Percentiles rank a stretch among this genome's conserved stretches.
Conservation (phyloP, 148 eudicot species). For the Fagopyrum tataricum region DNA sequence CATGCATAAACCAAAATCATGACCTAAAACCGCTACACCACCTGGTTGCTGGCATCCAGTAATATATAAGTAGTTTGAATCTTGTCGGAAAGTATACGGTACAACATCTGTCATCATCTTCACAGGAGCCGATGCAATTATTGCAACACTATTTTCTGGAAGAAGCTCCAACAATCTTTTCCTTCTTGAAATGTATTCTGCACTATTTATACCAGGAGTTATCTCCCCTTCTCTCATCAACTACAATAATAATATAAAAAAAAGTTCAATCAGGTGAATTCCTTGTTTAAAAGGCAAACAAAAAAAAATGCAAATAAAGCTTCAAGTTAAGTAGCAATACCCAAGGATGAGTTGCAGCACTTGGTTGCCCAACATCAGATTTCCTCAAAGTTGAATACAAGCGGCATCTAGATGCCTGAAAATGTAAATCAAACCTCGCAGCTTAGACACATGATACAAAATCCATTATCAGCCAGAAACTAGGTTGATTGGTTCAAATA, state of each 20-base stretch:
- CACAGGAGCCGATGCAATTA: slow-evolving; percentile 70
- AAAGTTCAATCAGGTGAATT: neutral
- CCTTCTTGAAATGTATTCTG: slow-evolving; percentile 67
- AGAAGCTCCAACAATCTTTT: slow-evolving; percentile 73
- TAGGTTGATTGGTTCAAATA: neutral
- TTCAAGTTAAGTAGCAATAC: slow-evolving; percentile 28
- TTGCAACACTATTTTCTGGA: slow-evolving; percentile 77
- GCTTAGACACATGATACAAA: neutral
- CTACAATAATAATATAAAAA: slow-evolving; percentile 31
- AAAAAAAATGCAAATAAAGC: neutral
- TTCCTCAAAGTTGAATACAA: slow-evolving; percentile 29
- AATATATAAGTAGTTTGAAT: slow-evolving; percentile 70
- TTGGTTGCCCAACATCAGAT: slow-evolving; percentile 79
- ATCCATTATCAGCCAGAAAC: neutral
- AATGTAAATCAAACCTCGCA: neutral
- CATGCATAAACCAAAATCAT: slow-evolving; percentile 88
- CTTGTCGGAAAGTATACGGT: slow-evolving; percentile 80
- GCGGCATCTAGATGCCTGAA: slow-evolving; percentile 31
- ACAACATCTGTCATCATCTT: slow-evolving; percentile 98
- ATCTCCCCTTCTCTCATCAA: slow-evolving; percentile 75
- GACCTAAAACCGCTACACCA: slow-evolving; percentile 82
- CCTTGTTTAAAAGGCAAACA: neutral
- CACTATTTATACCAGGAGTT: slow-evolving; percentile 64
- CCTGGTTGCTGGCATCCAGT: slow-evolving; percentile 97
- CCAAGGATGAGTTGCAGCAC: slow-evolving; percentile 75